These are phyloP conservation scores for Cyberlindnera meyerae DNA, from an alignment of 805 yeast genomes.

Conservation along the genomic window DNA sequence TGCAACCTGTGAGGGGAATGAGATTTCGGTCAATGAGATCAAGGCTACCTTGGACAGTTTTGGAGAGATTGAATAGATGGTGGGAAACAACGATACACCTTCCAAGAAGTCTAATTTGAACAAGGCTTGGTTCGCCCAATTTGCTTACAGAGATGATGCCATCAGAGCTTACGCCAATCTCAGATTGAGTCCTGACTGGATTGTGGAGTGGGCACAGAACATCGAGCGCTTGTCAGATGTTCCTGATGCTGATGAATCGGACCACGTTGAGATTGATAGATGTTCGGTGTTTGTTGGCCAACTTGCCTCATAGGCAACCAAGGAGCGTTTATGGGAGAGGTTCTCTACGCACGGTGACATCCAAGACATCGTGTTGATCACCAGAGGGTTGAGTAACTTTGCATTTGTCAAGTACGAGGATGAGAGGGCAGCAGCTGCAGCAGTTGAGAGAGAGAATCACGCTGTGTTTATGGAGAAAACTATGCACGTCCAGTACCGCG, in stretches of 20 bases:
- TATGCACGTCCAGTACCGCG: conserved; percentile 82
- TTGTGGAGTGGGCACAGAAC: conserved; percentile 84
- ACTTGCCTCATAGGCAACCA: conserved; percentile 48
- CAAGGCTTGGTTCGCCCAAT: conserved; percentile 69
- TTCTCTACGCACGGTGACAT: conserved; percentile 68
- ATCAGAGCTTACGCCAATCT: conserved; percentile 75
- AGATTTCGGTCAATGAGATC: conserved; percentile 31
- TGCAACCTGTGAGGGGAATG: conserved; percentile 30
- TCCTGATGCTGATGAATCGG: conserved; percentile 12
- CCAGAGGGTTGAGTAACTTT: conserved; percentile 48
- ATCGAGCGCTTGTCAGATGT: conserved; percentile 46
- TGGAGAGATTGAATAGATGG: conserved; percentile 75
- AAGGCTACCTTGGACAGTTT: conserved; percentile 39
- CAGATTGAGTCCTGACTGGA: conserved; percentile 48
- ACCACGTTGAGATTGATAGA: conserved; percentile 54
- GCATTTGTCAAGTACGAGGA: conserved; percentile 66
- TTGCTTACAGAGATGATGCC: conserved; percentile 81
- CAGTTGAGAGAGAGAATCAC: conserved; percentile 83
- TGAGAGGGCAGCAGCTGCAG: conserved; percentile 77
- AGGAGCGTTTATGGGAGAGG: conserved; percentile 49
- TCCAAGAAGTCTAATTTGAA: conserved; percentile 27
- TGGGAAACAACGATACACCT: conserved; percentile 34
- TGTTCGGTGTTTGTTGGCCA: conserved; percentile 78
- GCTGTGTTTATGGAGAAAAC: conserved; percentile 66
- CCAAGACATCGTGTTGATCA: conserved; percentile 48